Conservation (phyloP, 371 early-diverging fungal genomes). For the Dinochytrium kinnereticum region DNA sequence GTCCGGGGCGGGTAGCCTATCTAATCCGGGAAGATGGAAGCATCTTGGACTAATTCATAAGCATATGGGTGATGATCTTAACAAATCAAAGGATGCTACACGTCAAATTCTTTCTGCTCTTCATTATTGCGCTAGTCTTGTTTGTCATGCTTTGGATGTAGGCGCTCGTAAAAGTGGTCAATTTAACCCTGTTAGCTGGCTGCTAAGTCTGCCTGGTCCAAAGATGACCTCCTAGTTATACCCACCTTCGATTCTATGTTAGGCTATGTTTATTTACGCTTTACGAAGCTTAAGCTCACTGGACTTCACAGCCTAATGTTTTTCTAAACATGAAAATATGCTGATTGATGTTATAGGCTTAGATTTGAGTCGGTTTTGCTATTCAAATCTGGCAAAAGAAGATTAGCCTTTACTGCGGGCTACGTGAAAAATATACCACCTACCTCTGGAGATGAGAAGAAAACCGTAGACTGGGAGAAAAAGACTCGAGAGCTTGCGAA, state of each 20-base stretch:
- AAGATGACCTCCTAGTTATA: not conserved
- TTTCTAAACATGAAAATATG: not conserved
- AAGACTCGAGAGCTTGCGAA: not conserved
- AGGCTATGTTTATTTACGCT: not conserved
- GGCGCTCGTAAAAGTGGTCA: not conserved
- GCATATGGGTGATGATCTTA: constrained; percentile 6
- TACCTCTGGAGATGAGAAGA: not conserved
- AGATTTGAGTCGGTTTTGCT: constrained; percentile 3
- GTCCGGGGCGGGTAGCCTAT: not conserved
- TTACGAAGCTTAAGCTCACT: not conserved
- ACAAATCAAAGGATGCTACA: not conserved
- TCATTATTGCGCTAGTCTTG: constrained; percentile 3
- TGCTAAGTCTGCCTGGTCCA: not conserved
- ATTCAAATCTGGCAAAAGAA: not conserved
- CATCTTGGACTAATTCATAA: constrained; percentile 4
- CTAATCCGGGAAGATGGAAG: constrained; percentile 4
- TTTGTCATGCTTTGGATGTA: constrained; percentile 13
- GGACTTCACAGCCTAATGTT: constrained; percentile 5
- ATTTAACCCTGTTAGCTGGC: not conserved
- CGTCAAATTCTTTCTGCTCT: not conserved
- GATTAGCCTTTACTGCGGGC: not conserved
- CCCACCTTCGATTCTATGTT: not conserved
- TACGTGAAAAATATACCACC: not conserved
- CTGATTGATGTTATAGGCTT: no score
- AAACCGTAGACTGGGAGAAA: not conserved